phyloP scores from a whole-genome alignment of 331 rosid species.

The Ulmus americana region DNA sequence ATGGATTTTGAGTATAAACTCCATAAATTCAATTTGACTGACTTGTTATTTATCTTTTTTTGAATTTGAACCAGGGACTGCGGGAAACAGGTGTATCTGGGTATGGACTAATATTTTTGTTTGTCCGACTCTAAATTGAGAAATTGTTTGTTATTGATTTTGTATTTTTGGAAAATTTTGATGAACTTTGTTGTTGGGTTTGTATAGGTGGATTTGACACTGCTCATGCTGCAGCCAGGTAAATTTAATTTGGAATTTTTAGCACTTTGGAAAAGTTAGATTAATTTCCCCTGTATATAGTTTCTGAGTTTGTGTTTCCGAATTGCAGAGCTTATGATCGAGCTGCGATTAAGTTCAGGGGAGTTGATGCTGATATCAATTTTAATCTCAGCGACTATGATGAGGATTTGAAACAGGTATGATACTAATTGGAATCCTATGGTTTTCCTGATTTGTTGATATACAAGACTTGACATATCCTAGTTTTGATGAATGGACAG shows the following conservation, averaged over 20 bases:
- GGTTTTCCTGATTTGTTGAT: conserved; percentile 1
- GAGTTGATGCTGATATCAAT: conserved; percentile 95
- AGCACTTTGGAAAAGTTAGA: too few relatives aligned
- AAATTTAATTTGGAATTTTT: neutral
- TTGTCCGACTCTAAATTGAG: conserved; percentile 19
- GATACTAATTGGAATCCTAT: neutral
- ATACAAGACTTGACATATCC: neutral
- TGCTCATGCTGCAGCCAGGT: conserved; percentile 99
- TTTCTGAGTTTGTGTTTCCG: conserved; percentile 21
- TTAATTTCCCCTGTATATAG: too few relatives aligned
- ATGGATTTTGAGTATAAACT: conserved; percentile 7
- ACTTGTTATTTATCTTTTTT: conserved; percentile 1
- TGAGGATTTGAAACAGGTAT: conserved; percentile 88
- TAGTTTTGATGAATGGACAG: conserved; percentile 32
- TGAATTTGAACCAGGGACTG: conserved; percentile 68
- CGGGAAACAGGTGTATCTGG: conserved; percentile 95
- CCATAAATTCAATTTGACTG: conserved; percentile 25
- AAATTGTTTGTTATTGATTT: conserved; percentile 20
- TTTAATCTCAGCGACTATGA: conserved; percentile 83
- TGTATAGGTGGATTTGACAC: conserved; percentile 95
- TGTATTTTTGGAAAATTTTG: conserved; percentile 35
- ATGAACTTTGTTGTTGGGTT: conserved; percentile 22
- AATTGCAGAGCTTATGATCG: conserved; percentile 85
- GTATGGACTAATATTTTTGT: conserved; percentile 44
- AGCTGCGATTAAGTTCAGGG: conserved; percentile 97